Evolutionary conservation across 495 filamentous ascomycete genomes (phyloP).

Genomic region (Aspergillus cavernicola): DNA sequence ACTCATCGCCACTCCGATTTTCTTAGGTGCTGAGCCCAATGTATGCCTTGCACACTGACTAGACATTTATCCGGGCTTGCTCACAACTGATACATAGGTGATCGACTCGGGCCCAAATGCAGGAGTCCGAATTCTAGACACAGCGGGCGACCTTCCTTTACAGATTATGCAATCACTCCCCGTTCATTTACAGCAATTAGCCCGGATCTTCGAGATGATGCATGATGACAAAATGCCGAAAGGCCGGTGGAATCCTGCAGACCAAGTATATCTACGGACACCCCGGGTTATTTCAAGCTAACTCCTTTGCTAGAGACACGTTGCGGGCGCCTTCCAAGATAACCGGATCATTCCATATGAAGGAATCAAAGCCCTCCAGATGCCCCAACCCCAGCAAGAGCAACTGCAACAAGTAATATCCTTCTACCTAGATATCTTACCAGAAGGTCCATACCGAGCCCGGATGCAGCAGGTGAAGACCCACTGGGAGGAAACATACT

Average conservation of each 20-base stretch:
- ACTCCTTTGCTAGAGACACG: conserved; percentile 40
- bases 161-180: conserved; percentile 62
- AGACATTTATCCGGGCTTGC: too few species aligned
- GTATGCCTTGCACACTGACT: too few species aligned
- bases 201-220: conserved; percentile 50
- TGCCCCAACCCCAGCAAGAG: conserved; percentile 45
- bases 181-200: conserved; percentile 41
- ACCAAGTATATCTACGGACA: conserved; percentile 35
- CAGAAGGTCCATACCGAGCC: conserved; percentile 44
- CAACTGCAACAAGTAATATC: conserved; percentile 32
- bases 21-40: conserved; percentile 75
- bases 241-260: conserved; percentile 69
- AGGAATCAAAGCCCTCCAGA: conserved; percentile 46
- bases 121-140: conserved; percentile 59
- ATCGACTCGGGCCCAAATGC: conserved; percentile 61
- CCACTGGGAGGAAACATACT: conserved; percentile 63
- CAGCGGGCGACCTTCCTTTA: conserved; percentile 46
- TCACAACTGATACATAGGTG: background rate
- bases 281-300: background rate
- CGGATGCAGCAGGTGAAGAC: conserved; percentile 47
- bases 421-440: conserved; percentile 62
- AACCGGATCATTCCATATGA: conserved; percentile 76
- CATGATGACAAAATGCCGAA: conserved; percentile 53
- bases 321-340: conserved; percentile 73
- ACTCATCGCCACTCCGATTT: conserved; percentile 65